These are phyloP conservation scores for Biscogniauxia sp. DNA, from an alignment of 2,329 filamentous ascomycete genomes.

Conservation along the genomic window DNA sequence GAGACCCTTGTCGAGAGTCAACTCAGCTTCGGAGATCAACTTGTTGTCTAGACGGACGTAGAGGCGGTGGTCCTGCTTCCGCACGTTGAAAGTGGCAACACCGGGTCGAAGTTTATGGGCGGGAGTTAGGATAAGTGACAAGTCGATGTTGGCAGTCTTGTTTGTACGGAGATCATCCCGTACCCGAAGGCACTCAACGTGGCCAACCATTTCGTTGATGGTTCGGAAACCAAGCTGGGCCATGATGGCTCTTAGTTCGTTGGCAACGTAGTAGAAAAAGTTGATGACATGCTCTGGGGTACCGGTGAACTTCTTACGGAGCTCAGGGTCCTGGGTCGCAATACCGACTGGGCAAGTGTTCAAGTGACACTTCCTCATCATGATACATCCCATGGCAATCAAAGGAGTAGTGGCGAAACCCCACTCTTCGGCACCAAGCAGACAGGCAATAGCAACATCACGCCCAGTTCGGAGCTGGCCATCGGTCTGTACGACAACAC, in stretches of 20 bases:
- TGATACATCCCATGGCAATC: slow-evolving; percentile 95
- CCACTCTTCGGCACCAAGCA: slow-evolving; percentile 97
- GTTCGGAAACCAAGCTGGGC: slow-evolving; percentile 91
- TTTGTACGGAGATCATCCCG: slow-evolving; percentile 82
- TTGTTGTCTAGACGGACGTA: slow-evolving; percentile 95
- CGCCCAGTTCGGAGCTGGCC: slow-evolving; percentile 90
- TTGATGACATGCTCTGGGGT: slow-evolving; percentile 97
- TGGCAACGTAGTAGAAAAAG: slow-evolving; percentile 97
- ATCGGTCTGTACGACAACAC: slow-evolving; percentile 94
- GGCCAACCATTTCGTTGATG: slow-evolving; percentile 97
- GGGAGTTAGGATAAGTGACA: slow-evolving; percentile 88
- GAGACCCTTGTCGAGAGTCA: slow-evolving; percentile 90
- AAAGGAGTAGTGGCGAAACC: slow-evolving; percentile 93
- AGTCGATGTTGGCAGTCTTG: slow-evolving; percentile 90
- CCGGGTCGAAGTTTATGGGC: slow-evolving; percentile 94
- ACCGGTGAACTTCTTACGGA: slow-evolving; percentile 89
- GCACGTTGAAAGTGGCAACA: slow-evolving; percentile 94
- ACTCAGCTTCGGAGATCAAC: slow-evolving; percentile 90
- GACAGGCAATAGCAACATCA: slow-evolving; percentile 89
- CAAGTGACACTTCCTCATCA: slow-evolving; percentile 77
- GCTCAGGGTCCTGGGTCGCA: slow-evolving; percentile 90
- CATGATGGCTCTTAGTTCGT: slow-evolving; percentile 96
- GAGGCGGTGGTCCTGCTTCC: slow-evolving; percentile 94
- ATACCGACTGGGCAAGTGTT: slow-evolving; percentile 77
- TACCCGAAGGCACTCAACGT: slow-evolving; percentile 80